Base-by-base conservation (phyloP, 805 yeast genomes). In the Komagataella pseudopastoris region DNA sequence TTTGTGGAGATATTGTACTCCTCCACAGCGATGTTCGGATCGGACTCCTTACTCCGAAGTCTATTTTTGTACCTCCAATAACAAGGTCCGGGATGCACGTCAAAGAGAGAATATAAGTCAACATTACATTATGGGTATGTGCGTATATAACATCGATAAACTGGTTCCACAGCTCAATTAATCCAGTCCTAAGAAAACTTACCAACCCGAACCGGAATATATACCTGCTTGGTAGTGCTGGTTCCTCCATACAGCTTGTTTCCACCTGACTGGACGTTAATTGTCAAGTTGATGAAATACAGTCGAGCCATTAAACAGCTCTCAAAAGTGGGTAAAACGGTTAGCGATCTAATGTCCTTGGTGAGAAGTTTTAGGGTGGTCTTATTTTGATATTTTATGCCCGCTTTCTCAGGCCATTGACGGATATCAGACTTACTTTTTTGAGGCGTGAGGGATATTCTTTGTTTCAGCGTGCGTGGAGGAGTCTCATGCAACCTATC, bases 301-400 rank as follows among this genome's bases (percentile, higher is more conserved):
- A 74, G 61, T 58, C 88, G 70, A 4, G 82, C 75, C 16, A 81
- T 68, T 51, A 78, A 63, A 63, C 88, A 83, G 49, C 73, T 75
- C 57, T 82, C 86, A 61, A 82, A 83, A 51, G 73, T 73, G 1
- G 88, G 88, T 17, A 78, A 61, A 51, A 83, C 60, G 1, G 81
- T 78, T 49, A 76, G 14, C 5, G 39, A 30, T 30, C 14, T 2
- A 6, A 30, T 14, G 14, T 5, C 14, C 12, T 8, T 30, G 14
- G 6, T 12, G 6, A 8, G 6, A 8, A 30, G 14, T 14, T 6
- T 30, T 14, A 10, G 14, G 4, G 39, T 30, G 39, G 39, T 30
- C 4, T 30, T 30, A 30, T 10, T 30, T 30, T 10, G 10, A 30
- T 30, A 6, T 30, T 30, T 30, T 30, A 30, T 30, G 10, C 39